Conservation (phyloP, 163 green algal species). For the Scenedesmus sp. region DNA sequence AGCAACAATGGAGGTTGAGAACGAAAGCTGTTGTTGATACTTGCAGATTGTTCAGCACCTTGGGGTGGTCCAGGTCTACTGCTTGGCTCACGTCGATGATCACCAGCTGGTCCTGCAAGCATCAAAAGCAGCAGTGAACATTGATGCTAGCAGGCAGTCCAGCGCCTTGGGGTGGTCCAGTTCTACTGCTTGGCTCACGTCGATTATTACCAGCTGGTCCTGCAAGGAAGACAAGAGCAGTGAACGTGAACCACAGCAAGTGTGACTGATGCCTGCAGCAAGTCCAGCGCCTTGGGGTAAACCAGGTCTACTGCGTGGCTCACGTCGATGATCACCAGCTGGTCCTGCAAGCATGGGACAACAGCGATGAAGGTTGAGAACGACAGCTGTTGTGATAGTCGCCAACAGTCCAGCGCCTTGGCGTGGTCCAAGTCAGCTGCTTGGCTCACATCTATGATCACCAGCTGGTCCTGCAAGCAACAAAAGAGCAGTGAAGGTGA, state of each 20-base stretch:
- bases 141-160: conserved; percentile 87
- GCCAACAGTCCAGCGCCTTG: conserved; percentile 88
- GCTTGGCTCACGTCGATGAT: conserved; percentile 98
- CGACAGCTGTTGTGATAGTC: too few species aligned
- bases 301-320: conserved; percentile 97
- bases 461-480: conserved; percentile 82
- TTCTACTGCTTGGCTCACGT: conserved; percentile 97
- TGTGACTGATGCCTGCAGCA: conserved; percentile 70
- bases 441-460: conserved; percentile 98
- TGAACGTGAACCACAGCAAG: too few species aligned
- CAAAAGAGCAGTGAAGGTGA: conserved; percentile 22
- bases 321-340: conserved; percentile 97
- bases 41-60: conserved; percentile 95
- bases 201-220: conserved; percentile 94
- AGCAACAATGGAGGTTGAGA: background rate
- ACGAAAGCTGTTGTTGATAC: background rate
- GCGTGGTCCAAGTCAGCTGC: conserved; percentile 98
- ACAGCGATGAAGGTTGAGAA: too few species aligned
- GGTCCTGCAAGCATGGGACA: conserved; percentile 68
- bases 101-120: conserved; percentile 83
- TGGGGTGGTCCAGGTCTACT: conserved; percentile 98
- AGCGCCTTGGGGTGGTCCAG: conserved; percentile 97
- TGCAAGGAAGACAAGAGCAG: conserved; percentile 46
- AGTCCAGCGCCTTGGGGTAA: conserved; percentile 97
- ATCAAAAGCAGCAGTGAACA: background rate